Evolutionary conservation across 805 yeast species (phyloP).

Genomic region (Ogataea glucozyma): DNA sequence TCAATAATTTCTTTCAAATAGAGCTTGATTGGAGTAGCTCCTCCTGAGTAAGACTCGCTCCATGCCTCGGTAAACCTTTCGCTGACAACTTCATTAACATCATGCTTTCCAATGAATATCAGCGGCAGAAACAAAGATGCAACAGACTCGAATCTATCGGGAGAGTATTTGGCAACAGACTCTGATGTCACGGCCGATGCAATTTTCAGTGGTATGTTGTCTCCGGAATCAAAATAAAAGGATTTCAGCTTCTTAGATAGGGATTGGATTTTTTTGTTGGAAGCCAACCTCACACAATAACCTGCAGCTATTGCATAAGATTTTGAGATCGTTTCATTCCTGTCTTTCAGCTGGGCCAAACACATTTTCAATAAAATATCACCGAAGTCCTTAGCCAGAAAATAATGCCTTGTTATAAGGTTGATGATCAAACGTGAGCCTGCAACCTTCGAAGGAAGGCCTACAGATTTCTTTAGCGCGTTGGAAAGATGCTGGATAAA

Average conservation of each 20-base stretch:
- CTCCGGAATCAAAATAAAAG: slow-evolving; percentile 61
- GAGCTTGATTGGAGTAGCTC: slow-evolving; percentile 64
- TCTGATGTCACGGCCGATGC: slow-evolving; percentile 64
- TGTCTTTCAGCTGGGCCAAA: slow-evolving; percentile 59
- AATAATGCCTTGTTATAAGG: slow-evolving; percentile 56
- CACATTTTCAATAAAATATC: slow-evolving; percentile 64
- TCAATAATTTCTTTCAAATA: slow-evolving; percentile 68
- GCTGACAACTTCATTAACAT: slow-evolving; percentile 47
- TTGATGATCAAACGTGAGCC: slow-evolving; percentile 73
- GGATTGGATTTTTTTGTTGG: slow-evolving; percentile 49
- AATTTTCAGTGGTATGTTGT: slow-evolving; percentile 39
- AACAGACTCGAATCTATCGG: slow-evolving; percentile 62
- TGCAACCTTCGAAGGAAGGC: slow-evolving; percentile 88
- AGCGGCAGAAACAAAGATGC: slow-evolving; percentile 72
- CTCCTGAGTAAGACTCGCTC: slow-evolving; percentile 78
- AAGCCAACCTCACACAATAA: slow-evolving; percentile 65
- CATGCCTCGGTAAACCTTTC: slow-evolving; percentile 63
- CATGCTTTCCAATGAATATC: slow-evolving; percentile 76
- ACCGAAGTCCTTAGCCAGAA: slow-evolving; percentile 50
- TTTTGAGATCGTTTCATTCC: slow-evolving; percentile 69
- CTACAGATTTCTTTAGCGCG: slow-evolving; percentile 71
- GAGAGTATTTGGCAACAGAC: slow-evolving; percentile 66
- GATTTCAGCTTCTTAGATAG: slow-evolving; percentile 52
- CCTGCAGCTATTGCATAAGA: slow-evolving; percentile 84
- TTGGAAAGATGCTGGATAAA: slow-evolving; percentile 50